Conservation (phyloP, 176 grass and related monocot species). For the Bolboschoenus planiculmis region DNA sequence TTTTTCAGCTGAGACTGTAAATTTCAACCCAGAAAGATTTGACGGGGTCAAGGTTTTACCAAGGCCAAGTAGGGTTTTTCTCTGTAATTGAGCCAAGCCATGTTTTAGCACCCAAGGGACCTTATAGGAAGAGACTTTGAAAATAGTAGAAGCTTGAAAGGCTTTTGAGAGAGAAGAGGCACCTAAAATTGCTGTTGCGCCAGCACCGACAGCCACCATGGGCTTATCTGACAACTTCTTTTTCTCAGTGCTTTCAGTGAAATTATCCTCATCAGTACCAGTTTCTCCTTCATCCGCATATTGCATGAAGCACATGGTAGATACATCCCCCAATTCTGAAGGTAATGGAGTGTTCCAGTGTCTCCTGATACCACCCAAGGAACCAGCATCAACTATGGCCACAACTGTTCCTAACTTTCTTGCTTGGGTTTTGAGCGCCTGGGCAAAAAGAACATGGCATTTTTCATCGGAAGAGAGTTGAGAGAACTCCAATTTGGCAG, state of each 20-base stretch:
- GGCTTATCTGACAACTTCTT: constrained; percentile 61
- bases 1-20: constrained; percentile 67
- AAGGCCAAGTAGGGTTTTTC: constrained; percentile 45
- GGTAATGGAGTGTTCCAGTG: constrained; percentile 70
- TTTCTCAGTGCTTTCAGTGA: constrained; percentile 31
- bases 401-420: constrained; percentile 67
- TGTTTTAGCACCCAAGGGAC: constrained; percentile 51
- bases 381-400: constrained; percentile 65
- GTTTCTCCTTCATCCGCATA: constrained; percentile 33
- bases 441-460: constrained; percentile 66
- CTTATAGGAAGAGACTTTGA: constrained; percentile 71
- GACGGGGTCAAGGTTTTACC: constrained; percentile 32
- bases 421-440: constrained; percentile 63
- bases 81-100: constrained; percentile 53
- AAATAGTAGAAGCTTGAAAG: constrained; percentile 56
- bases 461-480: constrained; percentile 71
- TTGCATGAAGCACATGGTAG: constrained; percentile 38
- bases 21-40: constrained; percentile 50
- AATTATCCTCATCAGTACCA: constrained; percentile 25
- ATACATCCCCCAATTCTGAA: constrained; percentile 43
- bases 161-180: constrained; percentile 77
- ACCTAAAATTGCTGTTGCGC: constrained; percentile 67
- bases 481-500: constrained; percentile 38
- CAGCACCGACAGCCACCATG: constrained; percentile 72
- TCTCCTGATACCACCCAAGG: constrained; percentile 67